Base-by-base conservation (phyloP, 2,329 filamentous ascomycete genomes). In the Monilinia fructigena region DNA sequence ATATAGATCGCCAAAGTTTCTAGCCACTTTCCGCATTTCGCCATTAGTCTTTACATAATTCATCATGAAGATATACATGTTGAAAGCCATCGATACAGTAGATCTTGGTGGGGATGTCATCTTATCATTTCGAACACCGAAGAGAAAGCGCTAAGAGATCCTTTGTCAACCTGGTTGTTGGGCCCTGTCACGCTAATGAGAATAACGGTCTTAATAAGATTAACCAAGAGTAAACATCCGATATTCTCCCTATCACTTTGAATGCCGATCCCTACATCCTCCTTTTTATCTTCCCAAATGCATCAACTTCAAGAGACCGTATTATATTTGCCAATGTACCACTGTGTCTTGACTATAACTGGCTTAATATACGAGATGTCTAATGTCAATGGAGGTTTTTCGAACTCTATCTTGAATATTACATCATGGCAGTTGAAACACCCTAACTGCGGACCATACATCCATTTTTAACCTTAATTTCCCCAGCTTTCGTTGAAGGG, bases 181-280 rank as follows among this genome's bases (percentile, higher is more conserved):
- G 5, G 31, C 7, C 31, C 31, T 6, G 31, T 35, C 23, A 16
- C 42, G 42, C 5, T 4, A 18, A 45, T 45, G 42, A 18, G 42
- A 16, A 16, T 45, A 2, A 14, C n/a, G 14, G 31, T 62, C 38
- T 53, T 28, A 52, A 53, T 53, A 35, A 35, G 31, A 35, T 35
- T 6, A 7, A 35, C 31, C 31, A 35, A 7, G 31, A 35, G 7
- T 35, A 35, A 40, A 48, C 31, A 20, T 16, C 53, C 53, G 62
- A 50, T 10, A 64, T 35, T 56, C 40, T 40, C 11, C 62, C 53
- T 64, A 53, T 65, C 63, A 47, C 4, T 62, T 65, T 65, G 20
- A 52, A 65, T 31, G 18, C 53, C 63, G 54, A 65, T 23, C 31
- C 14, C 23, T 23, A 28, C 7, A 53, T 28, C 40, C 14, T 59